These are phyloP conservation scores for Delonix regia DNA, from an alignment of 306 rosid genomes.

Conservation along the genomic window DNA sequence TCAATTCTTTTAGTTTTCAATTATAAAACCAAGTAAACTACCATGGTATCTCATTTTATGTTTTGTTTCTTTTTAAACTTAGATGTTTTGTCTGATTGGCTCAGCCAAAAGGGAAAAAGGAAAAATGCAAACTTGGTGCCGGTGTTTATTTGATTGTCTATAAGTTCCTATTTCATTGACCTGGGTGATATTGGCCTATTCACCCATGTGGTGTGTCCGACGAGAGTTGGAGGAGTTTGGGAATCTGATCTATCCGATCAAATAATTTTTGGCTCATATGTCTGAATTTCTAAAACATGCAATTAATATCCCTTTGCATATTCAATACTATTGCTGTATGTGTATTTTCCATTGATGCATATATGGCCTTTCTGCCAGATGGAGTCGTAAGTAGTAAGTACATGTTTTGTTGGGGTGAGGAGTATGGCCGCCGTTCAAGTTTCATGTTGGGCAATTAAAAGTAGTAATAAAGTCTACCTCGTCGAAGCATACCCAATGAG, in stretches of 20 bases:
- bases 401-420: too few species aligned
- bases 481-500: too few species aligned
- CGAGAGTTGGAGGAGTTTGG: neutral
- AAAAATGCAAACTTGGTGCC: conserved; percentile 14
- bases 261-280: neutral
- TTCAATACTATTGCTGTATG: neutral
- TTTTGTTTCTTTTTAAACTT: conserved; percentile 4
- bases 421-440: too few species aligned
- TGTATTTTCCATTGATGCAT: neutral
- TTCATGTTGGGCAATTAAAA: too few species aligned
- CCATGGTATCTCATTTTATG: conserved; percentile 4
- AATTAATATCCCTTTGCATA: neutral
- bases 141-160: neutral
- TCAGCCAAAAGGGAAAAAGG: neutral
- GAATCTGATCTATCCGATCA: neutral
- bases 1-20: conserved; percentile 16
- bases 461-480: too few species aligned
- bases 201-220: neutral
- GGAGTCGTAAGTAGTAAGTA: too few species aligned
- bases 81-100: neutral
- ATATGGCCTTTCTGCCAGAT: neutral
- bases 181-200: neutral
- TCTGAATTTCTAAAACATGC: neutral
- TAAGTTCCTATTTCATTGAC: conserved; percentile 17
- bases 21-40: conserved; percentile 13